These are phyloP conservation scores for Cotoneaster glaucophyllus DNA, from an alignment of 306 rosid genomes.

Conservation along the genomic window DNA sequence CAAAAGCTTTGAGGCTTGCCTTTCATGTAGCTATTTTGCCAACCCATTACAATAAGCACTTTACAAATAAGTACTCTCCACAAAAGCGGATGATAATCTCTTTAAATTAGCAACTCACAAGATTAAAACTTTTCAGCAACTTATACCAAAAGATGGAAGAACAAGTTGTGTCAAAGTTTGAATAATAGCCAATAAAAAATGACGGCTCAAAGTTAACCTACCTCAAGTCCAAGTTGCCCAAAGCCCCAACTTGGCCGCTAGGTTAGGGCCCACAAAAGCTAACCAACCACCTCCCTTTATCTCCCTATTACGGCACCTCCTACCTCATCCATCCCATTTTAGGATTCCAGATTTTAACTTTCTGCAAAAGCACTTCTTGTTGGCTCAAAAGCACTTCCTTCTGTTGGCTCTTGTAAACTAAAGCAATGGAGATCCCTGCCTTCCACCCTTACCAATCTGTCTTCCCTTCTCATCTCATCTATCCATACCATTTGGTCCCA, in stretches of 20 bases:
- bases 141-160: neutral
- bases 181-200: neutral
- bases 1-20: neutral
- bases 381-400: neutral
- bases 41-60: neutral
- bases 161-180: neutral
- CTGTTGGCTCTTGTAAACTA: neutral
- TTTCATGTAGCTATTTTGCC: neutral
- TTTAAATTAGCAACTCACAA: neutral
- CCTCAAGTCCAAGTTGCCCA: neutral
- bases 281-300: constrained; percentile 3
- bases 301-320: neutral
- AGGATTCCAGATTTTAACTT: too few species aligned
- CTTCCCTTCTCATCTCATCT: constrained; percentile 44
- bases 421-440: constrained; percentile 47
- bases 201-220: neutral
- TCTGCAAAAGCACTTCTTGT: neutral
- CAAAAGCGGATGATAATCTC: neutral
- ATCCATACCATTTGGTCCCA: constrained; percentile 46
- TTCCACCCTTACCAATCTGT: constrained; percentile 27
- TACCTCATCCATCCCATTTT: neutral
- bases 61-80: too few species aligned
- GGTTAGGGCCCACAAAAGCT: constrained; percentile 12
- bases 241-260: constrained; percentile 30
- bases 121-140: neutral